Base-by-base conservation (phyloP, 495 filamentous ascomycete genomes). In the Aspergillus sparsus region DNA sequence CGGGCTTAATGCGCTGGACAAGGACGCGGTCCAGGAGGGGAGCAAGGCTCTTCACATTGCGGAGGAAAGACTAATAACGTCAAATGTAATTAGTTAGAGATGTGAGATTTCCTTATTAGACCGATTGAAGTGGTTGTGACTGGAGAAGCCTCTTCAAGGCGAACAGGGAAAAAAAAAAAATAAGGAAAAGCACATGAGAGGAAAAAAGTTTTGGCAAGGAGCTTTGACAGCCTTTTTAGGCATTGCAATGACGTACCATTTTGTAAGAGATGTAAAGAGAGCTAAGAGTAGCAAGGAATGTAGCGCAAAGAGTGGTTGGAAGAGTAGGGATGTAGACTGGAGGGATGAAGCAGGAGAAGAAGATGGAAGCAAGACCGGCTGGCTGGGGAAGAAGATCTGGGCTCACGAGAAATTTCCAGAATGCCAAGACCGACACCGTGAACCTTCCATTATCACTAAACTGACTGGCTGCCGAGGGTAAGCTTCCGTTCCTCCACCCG, bases 11-110 rank as follows among this genome's bases (percentile, higher is more conserved):
- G 76, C 94, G 90, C 87, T 99, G 94, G 66, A 99, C 91, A 60
- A 99, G 86, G 66, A 99, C 91, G 73, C 94, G 94, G 87, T 99
- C 94, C 76, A 99, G 86, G 68, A 99, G 93, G 57, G 94, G 94
- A 44, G 88, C 89, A 70, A 99, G 92, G 74, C 87, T 88, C 81
- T 92, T 95, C 87, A 99, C 91, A 70, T 89, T 94, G 75, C 92
- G 93, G 83, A 99, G 84, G 71, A 91, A 84, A 73, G 75, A 78
- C 75, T 78, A 64, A 11, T 12, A 0, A 53, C 49, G 16, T 21
- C 31, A 27, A 27, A 58, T 13, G 13, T 34, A 16, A 35, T 60
- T 49, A 60, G 58, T 36, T 6, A 35, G 18, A 2, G 6, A 31
- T 35, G 21, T 9, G 33, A 8, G 11, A 8, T 39, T 39, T 11